These are phyloP conservation scores for Coemansia aciculifera DNA, from an alignment of 192 early-diverging fungal genomes.

Conservation along the genomic window DNA sequence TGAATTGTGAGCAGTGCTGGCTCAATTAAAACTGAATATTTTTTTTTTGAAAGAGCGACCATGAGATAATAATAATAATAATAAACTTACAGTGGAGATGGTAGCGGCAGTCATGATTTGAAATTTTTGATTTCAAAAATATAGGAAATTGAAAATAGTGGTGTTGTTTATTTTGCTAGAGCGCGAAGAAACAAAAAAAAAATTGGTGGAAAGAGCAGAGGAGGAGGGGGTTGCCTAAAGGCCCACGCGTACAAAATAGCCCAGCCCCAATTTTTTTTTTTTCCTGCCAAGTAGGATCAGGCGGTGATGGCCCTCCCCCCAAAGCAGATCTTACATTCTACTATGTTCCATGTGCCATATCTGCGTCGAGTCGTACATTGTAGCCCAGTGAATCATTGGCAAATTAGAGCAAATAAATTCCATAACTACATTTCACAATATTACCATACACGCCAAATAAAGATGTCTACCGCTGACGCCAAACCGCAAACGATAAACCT, in stretches of 20 bases:
- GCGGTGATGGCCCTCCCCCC: background rate
- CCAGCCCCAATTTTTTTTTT: slow-evolving; percentile 13
- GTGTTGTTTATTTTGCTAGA: background rate
- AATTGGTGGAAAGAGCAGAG: background rate
- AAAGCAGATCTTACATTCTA: background rate
- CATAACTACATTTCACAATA: background rate
- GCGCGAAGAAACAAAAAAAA: slow-evolving; percentile 18
- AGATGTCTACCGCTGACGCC: slow-evolving; percentile 8
- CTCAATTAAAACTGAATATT: too few relatives aligned
- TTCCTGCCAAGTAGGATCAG: background rate
- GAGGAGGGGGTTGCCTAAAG: slow-evolving; percentile 12
- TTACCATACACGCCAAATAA: background rate
- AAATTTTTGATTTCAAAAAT: slow-evolving; percentile 16
- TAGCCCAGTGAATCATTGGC: background rate
- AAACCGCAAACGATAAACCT: slow-evolving; percentile 67
- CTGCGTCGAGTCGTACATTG: background rate
- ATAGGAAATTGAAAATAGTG: slow-evolving; percentile 7
- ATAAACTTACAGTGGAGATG: slow-evolving; percentile 48
- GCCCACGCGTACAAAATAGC: background rate
- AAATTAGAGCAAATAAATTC: too few relatives aligned
- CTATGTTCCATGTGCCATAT: slow-evolving; percentile 4
- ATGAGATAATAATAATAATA: background rate
- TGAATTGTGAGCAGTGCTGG: too few relatives aligned
- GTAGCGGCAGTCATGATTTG: slow-evolving; percentile 35
- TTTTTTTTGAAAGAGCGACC: background rate